Evolutionary conservation across 2,329 filamentous ascomycete genomes (phyloP), one percentile per base, ranked within the genome.

Genomic region (Didymella glomerata): DNA sequence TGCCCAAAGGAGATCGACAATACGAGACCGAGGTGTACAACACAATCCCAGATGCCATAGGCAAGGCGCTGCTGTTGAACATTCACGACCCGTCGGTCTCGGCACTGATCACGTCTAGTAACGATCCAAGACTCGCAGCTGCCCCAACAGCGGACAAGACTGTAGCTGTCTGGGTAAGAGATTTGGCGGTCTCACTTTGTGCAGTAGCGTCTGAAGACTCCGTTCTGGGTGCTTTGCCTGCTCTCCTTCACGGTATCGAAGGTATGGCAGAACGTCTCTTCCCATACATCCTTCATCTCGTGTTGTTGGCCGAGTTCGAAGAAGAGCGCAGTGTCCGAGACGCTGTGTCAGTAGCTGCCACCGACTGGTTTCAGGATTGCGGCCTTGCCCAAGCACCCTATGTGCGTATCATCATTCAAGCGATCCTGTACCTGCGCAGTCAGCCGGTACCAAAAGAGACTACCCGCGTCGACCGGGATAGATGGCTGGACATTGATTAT

Each of bases 401-500:
- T 67, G 79, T 90, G 49, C 88, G 87, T 60, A 83, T 95, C 34
- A 80, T 97, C 1, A 84, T 98, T 38, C 90, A 92, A 63, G 86
- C 89, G 3, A 82, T 99, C 28, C 80, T 99, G 2, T 99, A 98
- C 72, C 83, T 99, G n/a, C 87, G 93, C 36, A 92, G 90, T 3
- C 93, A 96, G 71, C 83, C 85, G 27, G 79, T 89, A 14, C 90
- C 91, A 0, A 85, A 87, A 13, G 95, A 99, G 75, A 79, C 81
- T 0, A 96, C 92, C 0, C 89, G 91, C 65, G 88, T 88, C 8
- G 91, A 97, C 66, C 86, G 95, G 56, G 82, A 88, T 48, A 83
- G 86, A 49, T 99, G 96, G 96, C 84, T 99, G 18, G 90, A 96
- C 25, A 80, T 98, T 25, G 90, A 98, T 72, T 90, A 90, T 64